These are phyloP conservation scores for Solanum dulcamara DNA, from an alignment of 257 asterid species.

Conservation along the genomic window DNA sequence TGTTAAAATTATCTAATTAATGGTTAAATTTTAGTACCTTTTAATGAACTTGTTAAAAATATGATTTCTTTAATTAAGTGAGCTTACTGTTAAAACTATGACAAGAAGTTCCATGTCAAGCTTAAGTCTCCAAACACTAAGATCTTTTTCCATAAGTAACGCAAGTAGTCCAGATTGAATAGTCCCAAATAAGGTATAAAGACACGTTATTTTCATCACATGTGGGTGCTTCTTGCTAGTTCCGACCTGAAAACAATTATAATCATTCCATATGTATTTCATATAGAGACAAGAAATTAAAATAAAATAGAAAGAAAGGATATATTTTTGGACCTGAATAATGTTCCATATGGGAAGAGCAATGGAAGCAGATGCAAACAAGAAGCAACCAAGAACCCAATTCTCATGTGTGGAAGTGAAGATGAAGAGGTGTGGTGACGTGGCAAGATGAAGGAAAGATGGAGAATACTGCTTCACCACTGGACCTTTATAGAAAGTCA, in stretches of 20 bases:
- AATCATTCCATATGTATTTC: neutral
- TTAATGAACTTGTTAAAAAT: neutral
- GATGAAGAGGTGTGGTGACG: conserved; percentile 30
- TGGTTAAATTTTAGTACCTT: neutral
- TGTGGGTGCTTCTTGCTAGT: conserved; percentile 49
- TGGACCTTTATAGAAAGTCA: conserved; percentile 56
- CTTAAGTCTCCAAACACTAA: conserved; percentile 39
- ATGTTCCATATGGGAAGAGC: conserved; percentile 48
- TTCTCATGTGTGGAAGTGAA: conserved; percentile 33
- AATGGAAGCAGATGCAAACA: conserved; percentile 57
- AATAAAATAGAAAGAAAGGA: neutral
- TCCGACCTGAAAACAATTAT: conserved; percentile 10
- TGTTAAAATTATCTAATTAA: neutral
- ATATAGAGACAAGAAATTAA: neutral
- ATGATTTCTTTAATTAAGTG: neutral
- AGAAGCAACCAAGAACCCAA: conserved; percentile 62
- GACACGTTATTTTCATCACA: conserved; percentile 47
- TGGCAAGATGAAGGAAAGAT: conserved; percentile 7
- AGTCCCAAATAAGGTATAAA: conserved; percentile 64
- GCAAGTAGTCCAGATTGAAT: conserved; percentile 42
- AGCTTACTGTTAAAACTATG: conserved; percentile 54
- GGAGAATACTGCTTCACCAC: conserved; percentile 28
- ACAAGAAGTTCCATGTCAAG: conserved; percentile 38
- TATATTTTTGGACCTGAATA: conserved; percentile 21
- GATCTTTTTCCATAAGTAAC: conserved; percentile 30